Base-by-base conservation (phyloP, 208 protist genomes). In the Naegleria fowleri region DNA sequence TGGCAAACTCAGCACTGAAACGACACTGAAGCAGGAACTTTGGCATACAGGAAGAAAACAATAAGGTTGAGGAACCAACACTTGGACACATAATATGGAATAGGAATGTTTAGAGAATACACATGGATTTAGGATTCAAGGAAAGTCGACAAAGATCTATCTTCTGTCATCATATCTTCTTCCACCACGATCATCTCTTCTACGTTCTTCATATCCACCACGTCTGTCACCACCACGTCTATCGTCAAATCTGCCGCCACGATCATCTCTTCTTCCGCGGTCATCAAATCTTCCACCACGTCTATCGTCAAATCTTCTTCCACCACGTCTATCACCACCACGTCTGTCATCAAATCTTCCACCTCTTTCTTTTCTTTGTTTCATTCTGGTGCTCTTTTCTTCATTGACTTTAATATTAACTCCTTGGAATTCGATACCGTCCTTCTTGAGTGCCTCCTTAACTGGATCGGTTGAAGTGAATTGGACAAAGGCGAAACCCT, bases 401-500 rank as follows among this genome's bases (percentile, higher is more conserved):
- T 38, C n/a, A 3, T 91, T 39, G 88, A 48, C 88, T 75, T 39
- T 55, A 7, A 97, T 40, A 25, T 91, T 75, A 36, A 48, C 22
- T 29, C 95, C 96, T 75, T 92, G 83, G 16, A 96, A 16, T 89
- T 93, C 91, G 40, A 58, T 55, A 19, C 93, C 95, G 90, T 94
- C 91, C 58, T 96, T 67, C 91, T 91, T 91, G 38, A 97, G 86
- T n/a, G 95, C 96, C 40, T 92, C 93, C 40, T 93, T 86, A 40
- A 93, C 93, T 2, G 92, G 85, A 91, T 94, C 94, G 39, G 89
- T 91, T 39, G 92, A 92, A 39, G 87, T 67, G 90, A 94, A 96
- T 29, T 94, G 92, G 86, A 96, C 90, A 83, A 95, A 96, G 59
- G 93, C 94, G 59, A 94, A 93, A 36, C 84, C 84, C 19, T 33